These are phyloP conservation scores for Chaetomidium leptoderma DNA, from an alignment of 495 filamentous ascomycete species.

Conservation along the genomic window DNA sequence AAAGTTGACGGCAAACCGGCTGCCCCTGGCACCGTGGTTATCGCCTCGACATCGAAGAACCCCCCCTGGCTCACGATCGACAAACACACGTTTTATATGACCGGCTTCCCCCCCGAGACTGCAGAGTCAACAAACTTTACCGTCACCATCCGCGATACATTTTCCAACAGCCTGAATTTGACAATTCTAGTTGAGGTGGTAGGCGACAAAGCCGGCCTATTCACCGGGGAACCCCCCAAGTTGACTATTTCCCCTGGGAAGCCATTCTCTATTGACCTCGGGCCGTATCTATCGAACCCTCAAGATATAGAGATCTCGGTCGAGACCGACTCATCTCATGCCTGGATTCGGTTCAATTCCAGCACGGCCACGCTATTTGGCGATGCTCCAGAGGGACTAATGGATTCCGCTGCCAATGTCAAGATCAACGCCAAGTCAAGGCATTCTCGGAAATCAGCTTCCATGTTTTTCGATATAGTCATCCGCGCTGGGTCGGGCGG, in stretches of 20 bases:
- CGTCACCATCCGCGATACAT: conserved; percentile 60
- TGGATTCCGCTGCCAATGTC: conserved; percentile 40
- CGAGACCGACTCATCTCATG: conserved; percentile 44
- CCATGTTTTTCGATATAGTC: conserved; percentile 49
- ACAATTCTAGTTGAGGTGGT: conserved; percentile 57
- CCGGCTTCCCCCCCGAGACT: conserved; percentile 57
- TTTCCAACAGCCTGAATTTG: conserved; percentile 59
- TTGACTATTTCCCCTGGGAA: conserved; percentile 58
- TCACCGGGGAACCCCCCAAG: conserved; percentile 36
- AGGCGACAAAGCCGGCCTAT: conserved; percentile 27
- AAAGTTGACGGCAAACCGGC: conserved; percentile 59
- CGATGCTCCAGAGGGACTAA: conserved; percentile 47
- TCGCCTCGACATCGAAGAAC: conserved; percentile 45
- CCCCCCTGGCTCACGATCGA: conserved; percentile 72
- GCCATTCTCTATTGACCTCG: conserved; percentile 61
- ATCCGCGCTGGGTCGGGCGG: conserved; percentile 32
- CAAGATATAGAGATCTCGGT: conserved; percentile 53
- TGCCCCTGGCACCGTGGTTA: conserved; percentile 41
- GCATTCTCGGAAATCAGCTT: conserved; percentile 39
- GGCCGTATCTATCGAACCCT: conserved; percentile 50
- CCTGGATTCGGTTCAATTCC: conserved; percentile 67
- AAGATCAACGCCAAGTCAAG: conserved; percentile 49
- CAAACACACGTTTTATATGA: conserved; percentile 55
- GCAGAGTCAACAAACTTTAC: conserved; percentile 59
- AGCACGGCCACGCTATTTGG: conserved; percentile 56